A percentile compares a stretch with the other conserved stretches of the same genome.
Conservation (phyloP, 2,329 filamentous ascomycete genomes). For the Aspergillus awamori region DNA sequence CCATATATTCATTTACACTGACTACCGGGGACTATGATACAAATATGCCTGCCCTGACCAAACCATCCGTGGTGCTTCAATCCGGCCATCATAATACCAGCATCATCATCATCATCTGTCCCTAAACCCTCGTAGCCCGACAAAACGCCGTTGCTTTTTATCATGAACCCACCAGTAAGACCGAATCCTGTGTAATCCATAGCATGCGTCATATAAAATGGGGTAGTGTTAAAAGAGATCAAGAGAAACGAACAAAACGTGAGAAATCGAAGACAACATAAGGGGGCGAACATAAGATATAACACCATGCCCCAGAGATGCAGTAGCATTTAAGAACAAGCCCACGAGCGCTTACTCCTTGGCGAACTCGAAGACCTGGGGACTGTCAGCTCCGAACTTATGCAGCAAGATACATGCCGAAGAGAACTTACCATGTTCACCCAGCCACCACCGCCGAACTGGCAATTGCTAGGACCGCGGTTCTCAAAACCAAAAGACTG, state of each 20-base stretch:
- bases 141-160: conserved; percentile 41
- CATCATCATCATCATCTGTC: conserved; percentile 25
- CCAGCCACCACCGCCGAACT: conserved; percentile 81
- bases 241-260: conserved; percentile 16
- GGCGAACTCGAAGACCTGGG: conserved; percentile 35
- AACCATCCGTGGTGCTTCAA: conserved; percentile 15
- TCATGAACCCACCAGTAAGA: conserved; percentile 24
- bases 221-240: conserved; percentile 10
- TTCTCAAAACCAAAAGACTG: conserved; percentile 73
- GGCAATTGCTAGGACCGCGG: conserved; percentile 67
- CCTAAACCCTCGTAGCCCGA: conserved; percentile 28
- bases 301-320: conserved; percentile 7
- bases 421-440: conserved; percentile 68
- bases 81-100: conserved; percentile 20
- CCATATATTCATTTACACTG: conserved; percentile 28
- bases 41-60: conserved; percentile 26
- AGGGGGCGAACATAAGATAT: conserved; percentile 11
- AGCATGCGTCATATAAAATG: conserved; percentile 22
- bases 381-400: conserved; percentile 14
- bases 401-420: neutral
- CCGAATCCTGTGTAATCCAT: conserved; percentile 21
- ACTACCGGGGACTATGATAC: conserved; percentile 29
- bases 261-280: conserved; percentile 17
- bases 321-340: conserved; percentile 10
- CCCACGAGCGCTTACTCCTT: conserved; percentile 23